Evolutionary conservation across 2,329 filamentous ascomycete species (phyloP), one percentile per base, ranked within the genome.

Genomic region (Claviceps spartinae): DNA sequence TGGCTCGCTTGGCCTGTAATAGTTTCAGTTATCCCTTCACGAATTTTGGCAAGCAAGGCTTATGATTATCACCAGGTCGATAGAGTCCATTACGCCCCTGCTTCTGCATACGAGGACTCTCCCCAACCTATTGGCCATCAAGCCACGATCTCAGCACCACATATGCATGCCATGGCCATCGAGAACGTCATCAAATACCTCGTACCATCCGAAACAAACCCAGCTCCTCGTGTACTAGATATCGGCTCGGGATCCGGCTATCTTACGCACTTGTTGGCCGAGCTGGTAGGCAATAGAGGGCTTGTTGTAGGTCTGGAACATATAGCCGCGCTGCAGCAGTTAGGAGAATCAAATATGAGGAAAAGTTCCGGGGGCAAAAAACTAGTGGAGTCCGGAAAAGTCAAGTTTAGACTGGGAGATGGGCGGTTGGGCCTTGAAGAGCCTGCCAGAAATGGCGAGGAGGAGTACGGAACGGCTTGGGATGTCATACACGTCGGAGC

Each of bases 401-500:
- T 90, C 43, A 72, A 73, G 53, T 94, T 94, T 62, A 74, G 90
- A 1, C 74, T 81, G 0, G 89, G 82, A 0, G 90, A 96, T 69
- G 86, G 85, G 1, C 68, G 86, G 5, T 74, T 78, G 55, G 85
- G 85, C 1, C 84, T 78, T 51, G 61, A 73, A 2, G 77, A 75
- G 59, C 58, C 61, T 11, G 56, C 62, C 1, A 61, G 68, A 52
- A 69, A 61, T 60, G 78, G 70, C 2, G 66, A 67, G 45, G 74
- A 72, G 5, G 73, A 73, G 52, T 69, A 72, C 13, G 74, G 69
- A 55, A 69, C 66, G 34, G 76, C 81, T 0, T 98, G 91, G 75
- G 88, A 97, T 74, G 90, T 86, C 2, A 97, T 98, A 54, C 93
- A 97, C 64, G 93, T 97, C 2, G 93, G 93, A 0, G 93, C 93